Evolutionary conservation across 805 yeast species (phyloP).

Genomic region (Wickerhamiella azyma): DNA sequence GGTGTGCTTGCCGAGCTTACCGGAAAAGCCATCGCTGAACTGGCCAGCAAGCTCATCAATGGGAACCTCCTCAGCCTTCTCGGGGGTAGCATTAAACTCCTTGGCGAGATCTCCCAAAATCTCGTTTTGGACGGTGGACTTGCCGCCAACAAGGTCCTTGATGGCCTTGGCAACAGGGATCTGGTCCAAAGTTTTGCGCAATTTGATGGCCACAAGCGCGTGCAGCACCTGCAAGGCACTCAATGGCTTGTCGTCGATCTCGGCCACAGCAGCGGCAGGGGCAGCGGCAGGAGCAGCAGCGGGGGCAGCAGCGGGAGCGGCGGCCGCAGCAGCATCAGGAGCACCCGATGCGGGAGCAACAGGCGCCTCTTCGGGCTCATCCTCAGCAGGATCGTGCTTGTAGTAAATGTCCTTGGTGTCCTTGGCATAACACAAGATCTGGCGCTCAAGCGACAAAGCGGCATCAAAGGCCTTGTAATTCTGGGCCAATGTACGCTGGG

Average conservation of each 20-base stretch:
- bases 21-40: slow-evolving; percentile 82
- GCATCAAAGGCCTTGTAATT: slow-evolving; percentile 97
- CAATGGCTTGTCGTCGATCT: slow-evolving; percentile 80
- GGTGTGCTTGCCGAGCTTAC: slow-evolving; percentile 88
- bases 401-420: slow-evolving; percentile 95
- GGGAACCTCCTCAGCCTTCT: slow-evolving; percentile 98
- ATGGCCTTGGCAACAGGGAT: slow-evolving; percentile 84
- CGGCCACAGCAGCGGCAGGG: slow-evolving; percentile 67
- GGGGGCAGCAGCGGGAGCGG: slow-evolving; percentile 46
- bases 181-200: slow-evolving; percentile 79
- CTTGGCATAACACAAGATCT: slow-evolving; percentile 87
- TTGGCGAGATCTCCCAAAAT: slow-evolving; percentile 97
- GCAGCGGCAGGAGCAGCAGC: slow-evolving; percentile 51
- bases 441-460: slow-evolving; percentile 83
- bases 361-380: slow-evolving; percentile 22
- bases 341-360: slow-evolving; percentile 40
- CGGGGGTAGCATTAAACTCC: slow-evolving; percentile 96
- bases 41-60: slow-evolving; percentile 88
- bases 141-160: slow-evolving; percentile 96
- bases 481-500: slow-evolving; percentile 85
- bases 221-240: slow-evolving; percentile 72
- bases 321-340: slow-evolving; percentile 43
- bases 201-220: slow-evolving; percentile 85
- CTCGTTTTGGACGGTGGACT: slow-evolving; percentile 97
- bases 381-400: slow-evolving; percentile 35